Evolutionary conservation across 352 stramenopile genomes (phyloP), one percentile per base, ranked within the genome.

Genomic region (Halophytophthora polymorphica): DNA sequence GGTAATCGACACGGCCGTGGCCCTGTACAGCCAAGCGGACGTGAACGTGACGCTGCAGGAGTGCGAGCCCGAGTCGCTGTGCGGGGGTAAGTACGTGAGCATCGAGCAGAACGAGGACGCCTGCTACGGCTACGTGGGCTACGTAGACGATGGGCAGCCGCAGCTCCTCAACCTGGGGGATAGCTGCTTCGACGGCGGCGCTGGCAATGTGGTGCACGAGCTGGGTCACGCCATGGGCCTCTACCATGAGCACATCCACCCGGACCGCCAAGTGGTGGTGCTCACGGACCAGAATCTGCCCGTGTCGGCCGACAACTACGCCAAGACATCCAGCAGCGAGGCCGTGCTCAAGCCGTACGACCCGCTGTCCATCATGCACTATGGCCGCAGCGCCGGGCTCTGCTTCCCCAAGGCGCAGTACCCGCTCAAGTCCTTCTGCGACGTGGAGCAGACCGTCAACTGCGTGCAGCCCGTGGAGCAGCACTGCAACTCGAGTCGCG

Each of bases 331-430:
- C 12, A 53, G 10, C 23, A 21, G 41, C 2, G 61, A 86, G 49
- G 77, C 75, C 2, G 67, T 69, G 1, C 46, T 88, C 31, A 91
- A 78, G 42, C 61, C 73, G 40, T 91, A 91, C 52, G 77, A 91
- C 53, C 68, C 66, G 3, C 60, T 64, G 19, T 89, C 77, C 39
- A 88, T 91, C 62, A 91, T 91, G 80, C 80, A 91, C 61, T 91
- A 91, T 35, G 74, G 76, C 8, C 71, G 69, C 38, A 68, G 55
- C 21, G 73, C 73, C 0, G 80, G 75, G 1, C 64, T 91, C 8
- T 91, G 80, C 59, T 78, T 91, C 29, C 80, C 80, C 1, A 88
- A 88, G 56, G 60, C 77, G 17, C 53, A 83, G 33, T 84, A 88
- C 42, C 66, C 73, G 14, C 63, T 84, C 23, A 73, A 78, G 36